Evolutionary conservation across 2,329 filamentous ascomycete genomes (phyloP), one percentile per base, ranked within the genome.

Genomic region (Penicillium sp.): DNA sequence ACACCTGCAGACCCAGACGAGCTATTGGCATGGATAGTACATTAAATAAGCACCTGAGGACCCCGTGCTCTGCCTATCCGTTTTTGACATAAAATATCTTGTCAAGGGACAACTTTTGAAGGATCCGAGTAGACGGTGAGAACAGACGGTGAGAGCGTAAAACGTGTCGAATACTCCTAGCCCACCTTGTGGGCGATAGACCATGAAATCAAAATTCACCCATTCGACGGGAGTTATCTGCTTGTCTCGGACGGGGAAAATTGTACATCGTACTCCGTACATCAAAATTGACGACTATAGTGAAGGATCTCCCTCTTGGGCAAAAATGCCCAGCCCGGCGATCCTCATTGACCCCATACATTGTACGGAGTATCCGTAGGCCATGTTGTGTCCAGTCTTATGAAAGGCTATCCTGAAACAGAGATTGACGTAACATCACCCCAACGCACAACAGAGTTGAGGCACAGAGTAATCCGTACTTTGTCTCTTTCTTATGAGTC

Each of bases 251-350:
- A 18, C 6, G 4, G 26, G 29, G 11, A 31, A 24, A 22, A 53
- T 58, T 56, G 61, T 53, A 58, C 61, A 59, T 64, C 57, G 35
- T 53, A 29, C 29, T 29, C 29, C 29, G 9, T 29, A 59, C 61
- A 60, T 64, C 52, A 26, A 53, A 58, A 50, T 52, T 34, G 55
- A 55, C 46, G 46, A 20, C 26, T 26, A 24, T n/a, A 8, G 35
- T 11, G 24, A 18, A 18, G 29, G 24, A 20, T 2, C 13, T 24
- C 10, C 32, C 24, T 22, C 14, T 38, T 45, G 13, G 18, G 38
- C 14, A 18, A 44, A 10, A 44, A 51, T 42, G 32, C 34, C 40
- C 32, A 43, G 16, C 9, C 22, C 8, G 39, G n/a, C 39, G 46
- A 55, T 55, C 53, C 10, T 16, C 14, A 31, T 31, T 29, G 10